These are phyloP conservation scores for Pleurotus sapidus DNA, from an alignment of 768 basidiomycete species.

Conservation along the genomic window DNA sequence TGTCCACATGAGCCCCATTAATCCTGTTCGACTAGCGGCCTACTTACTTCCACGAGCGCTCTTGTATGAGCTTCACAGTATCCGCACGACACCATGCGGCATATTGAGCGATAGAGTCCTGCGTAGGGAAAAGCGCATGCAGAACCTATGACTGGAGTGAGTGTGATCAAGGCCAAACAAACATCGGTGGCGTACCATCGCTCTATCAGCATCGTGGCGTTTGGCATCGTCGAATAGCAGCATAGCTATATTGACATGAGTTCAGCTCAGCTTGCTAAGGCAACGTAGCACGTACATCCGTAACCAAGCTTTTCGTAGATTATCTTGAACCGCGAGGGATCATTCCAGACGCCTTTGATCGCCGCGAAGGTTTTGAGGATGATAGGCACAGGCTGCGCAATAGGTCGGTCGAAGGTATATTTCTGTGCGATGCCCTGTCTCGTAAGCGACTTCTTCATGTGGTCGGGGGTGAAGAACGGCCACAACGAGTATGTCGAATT, in stretches of 20 bases:
- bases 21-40: neutral
- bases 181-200: conserved; percentile 10
- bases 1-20: neutral
- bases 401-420: conserved; percentile 33
- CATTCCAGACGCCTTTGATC: conserved; percentile 30
- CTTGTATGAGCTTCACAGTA: conserved; percentile 24
- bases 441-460: conserved; percentile 31
- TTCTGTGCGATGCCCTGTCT: conserved; percentile 32
- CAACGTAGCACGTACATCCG: conserved; percentile 20
- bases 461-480: conserved; percentile 54
- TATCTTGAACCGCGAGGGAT: conserved; percentile 31
- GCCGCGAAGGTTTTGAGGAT: conserved; percentile 29
- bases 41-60: conserved; percentile 15
- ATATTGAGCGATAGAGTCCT: conserved; percentile 25
- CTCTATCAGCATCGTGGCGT: conserved; percentile 31
- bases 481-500: conserved; percentile 50
- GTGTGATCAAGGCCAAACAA: neutral
- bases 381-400: conserved; percentile 16
- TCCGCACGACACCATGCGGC: conserved; percentile 26
- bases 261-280: neutral
- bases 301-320: conserved; percentile 36
- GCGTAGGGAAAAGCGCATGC: conserved; percentile 34
- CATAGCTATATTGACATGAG: conserved; percentile 16
- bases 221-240: conserved; percentile 33
- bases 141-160: conserved; percentile 12